phyloP scores from a whole-genome alignment of 371 early-diverging fungal genomes.

The Lichtheimia corymbifera region DNA sequence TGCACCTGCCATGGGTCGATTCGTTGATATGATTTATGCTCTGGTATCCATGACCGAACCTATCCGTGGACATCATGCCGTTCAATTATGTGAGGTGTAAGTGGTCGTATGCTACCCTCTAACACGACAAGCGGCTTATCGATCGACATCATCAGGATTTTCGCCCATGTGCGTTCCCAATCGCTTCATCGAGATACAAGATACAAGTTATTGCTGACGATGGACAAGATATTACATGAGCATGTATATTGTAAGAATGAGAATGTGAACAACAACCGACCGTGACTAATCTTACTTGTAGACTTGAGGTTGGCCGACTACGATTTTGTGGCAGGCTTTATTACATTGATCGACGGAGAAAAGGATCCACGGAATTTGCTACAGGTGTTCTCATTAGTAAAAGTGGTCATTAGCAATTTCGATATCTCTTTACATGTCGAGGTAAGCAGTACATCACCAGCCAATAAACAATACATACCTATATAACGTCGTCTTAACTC shows the following conservation, averaged over 20 bases:
- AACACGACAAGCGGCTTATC: neutral
- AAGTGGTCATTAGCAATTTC: constrained; percentile 63
- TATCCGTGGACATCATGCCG: constrained; percentile 27
- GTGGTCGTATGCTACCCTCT: neutral
- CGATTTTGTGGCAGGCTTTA: constrained; percentile 83
- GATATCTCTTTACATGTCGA: constrained; percentile 79
- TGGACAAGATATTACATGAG: constrained; percentile 9
- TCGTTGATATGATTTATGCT: constrained; percentile 6
- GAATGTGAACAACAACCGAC: too few species aligned
- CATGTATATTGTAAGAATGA: neutral
- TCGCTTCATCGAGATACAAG: constrained; percentile 8
- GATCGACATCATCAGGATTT: neutral
- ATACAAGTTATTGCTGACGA: constrained; percentile 1
- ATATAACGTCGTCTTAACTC: constrained; percentile 12
- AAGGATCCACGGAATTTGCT: constrained; percentile 96
- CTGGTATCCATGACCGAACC: constrained; percentile 51
- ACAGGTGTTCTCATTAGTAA: constrained; percentile 76
- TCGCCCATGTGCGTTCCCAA: neutral
- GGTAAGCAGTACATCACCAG: constrained; percentile 29
- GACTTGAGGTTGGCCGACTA: constrained; percentile 36
- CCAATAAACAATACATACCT: neutral
- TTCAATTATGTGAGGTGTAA: neutral
- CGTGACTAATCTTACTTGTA: too few species aligned
- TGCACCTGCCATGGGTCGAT: neutral
- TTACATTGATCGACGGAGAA: constrained; percentile 91